A percentile compares a stretch with the other conserved stretches of the same genome.
These are phyloP conservation scores for Catenaria anguillulae DNA, from an alignment of 371 early-diverging fungal genomes.

Conservation along the genomic window DNA sequence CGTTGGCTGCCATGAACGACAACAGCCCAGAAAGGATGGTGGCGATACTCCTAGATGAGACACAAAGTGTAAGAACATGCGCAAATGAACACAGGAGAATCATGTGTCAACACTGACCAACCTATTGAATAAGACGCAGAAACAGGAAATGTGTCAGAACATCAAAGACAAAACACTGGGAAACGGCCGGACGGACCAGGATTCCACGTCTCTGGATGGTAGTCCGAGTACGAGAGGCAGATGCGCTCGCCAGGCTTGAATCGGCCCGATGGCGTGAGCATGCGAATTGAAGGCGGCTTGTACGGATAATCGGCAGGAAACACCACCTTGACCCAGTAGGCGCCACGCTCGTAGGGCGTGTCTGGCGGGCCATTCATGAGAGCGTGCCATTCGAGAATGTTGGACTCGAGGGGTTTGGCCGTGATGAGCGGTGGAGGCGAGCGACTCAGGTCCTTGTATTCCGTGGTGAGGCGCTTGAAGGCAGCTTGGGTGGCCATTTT, in stretches of 20 bases:
- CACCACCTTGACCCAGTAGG: conserved; percentile 70
- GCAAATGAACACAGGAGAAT: no score
- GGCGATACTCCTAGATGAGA: no score
- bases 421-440: conserved; percentile 30
- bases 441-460: conserved; percentile 65
- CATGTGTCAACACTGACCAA: no score
- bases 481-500: conserved; percentile 84
- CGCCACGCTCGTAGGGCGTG: conserved; percentile 73
- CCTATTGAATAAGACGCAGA: no score
- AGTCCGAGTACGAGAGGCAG: conserved; percentile 90
- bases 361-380: conserved; percentile 62
- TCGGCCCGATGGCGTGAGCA: conserved; percentile 35
- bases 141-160: no score
- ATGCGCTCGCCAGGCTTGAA: conserved; percentile 80
- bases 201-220: conserved; percentile 87
- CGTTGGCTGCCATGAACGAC: conserved; percentile 71
- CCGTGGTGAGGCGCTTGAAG: conserved; percentile 73
- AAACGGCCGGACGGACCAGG: conserved; percentile 95
- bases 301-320: conserved; percentile 93
- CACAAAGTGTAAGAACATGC: no score
- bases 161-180: no score
- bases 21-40: conserved; percentile 87
- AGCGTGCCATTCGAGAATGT: conserved; percentile 86
- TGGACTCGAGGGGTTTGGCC: conserved; percentile 80
- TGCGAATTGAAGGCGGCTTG: conserved; percentile 79